Evolutionary conservation across 2,329 filamentous ascomycete species (phyloP).

Genomic region (Cryphonectria naterciae): DNA sequence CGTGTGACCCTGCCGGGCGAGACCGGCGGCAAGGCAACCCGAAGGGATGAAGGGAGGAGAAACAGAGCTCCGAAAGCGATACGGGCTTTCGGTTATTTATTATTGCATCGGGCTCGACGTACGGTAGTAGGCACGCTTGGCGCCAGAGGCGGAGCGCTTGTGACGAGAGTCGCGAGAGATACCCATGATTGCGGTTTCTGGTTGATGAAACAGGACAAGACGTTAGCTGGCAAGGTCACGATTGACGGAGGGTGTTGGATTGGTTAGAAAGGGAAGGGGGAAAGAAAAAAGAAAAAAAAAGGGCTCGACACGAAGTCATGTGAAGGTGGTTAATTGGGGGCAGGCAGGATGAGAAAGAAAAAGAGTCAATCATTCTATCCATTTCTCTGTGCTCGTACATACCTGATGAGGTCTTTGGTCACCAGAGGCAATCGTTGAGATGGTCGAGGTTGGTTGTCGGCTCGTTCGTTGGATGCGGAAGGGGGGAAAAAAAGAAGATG

Average conservation of each 20-base stretch:
- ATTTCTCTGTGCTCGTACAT: slow-evolving; percentile 14
- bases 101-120: slow-evolving; percentile 58
- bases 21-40: neutral
- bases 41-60: neutral
- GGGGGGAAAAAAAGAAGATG: slow-evolving; percentile 13
- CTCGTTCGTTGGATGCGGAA: slow-evolving; percentile 26
- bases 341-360: neutral
- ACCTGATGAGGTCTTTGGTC: slow-evolving; percentile 31
- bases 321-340: neutral
- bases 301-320: neutral
- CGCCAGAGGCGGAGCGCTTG: slow-evolving; percentile 99
- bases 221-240: slow-evolving; percentile 32
- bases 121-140: slow-evolving; percentile 94
- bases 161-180: slow-evolving; percentile 99
- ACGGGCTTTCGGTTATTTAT: slow-evolving; percentile 67
- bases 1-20: neutral
- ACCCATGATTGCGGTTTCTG: slow-evolving; percentile 89
- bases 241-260: neutral
- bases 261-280: neutral
- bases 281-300: neutral
- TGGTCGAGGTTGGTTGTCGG: slow-evolving; percentile 28
- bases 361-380: neutral
- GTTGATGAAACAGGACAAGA: slow-evolving; percentile 34
- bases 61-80: slow-evolving; percentile 46
- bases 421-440: slow-evolving; percentile 30